These are phyloP conservation scores for Tetratostichococcus sp. DNA, from an alignment of 139 green algal species.

Conservation along the genomic window DNA sequence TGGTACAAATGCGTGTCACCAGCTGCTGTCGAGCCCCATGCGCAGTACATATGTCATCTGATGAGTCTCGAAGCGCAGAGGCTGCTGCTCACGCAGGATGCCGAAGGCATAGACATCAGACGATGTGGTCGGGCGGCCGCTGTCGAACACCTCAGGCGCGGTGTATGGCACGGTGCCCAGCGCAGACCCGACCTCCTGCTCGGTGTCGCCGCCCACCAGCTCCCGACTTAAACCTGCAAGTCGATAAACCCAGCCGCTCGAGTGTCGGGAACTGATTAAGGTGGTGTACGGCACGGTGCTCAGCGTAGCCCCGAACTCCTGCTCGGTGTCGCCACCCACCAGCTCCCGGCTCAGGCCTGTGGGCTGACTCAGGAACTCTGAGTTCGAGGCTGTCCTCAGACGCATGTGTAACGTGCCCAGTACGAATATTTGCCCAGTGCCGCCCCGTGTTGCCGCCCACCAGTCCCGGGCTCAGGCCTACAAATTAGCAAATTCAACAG, in stretches of 20 bases:
- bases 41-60: background rate
- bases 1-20: too few relatives aligned
- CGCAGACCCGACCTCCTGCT: background rate
- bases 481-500: too few relatives aligned
- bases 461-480: too few relatives aligned
- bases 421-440: too few relatives aligned
- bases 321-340: background rate
- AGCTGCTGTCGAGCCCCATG: too few relatives aligned
- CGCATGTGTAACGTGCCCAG: too few relatives aligned
- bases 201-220: background rate
- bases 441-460: too few relatives aligned
- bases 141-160: slow-evolving; percentile 16
- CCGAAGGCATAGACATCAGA: slow-evolving; percentile 26
- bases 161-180: slow-evolving; percentile 26
- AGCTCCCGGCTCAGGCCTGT: background rate
- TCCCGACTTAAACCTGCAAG: background rate
- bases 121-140: slow-evolving; percentile 2
- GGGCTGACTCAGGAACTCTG: too few relatives aligned
- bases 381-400: too few relatives aligned
- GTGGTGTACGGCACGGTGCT: slow-evolving; percentile 23
- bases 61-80: background rate
- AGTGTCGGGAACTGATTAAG: too few relatives aligned
- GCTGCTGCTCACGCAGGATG: slow-evolving; percentile 17
- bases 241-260: too few relatives aligned
- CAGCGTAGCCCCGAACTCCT: background rate